These are phyloP conservation scores for Clonostachys rosea DNA, from an alignment of 2,329 filamentous ascomycete genomes.

Conservation along the genomic window DNA sequence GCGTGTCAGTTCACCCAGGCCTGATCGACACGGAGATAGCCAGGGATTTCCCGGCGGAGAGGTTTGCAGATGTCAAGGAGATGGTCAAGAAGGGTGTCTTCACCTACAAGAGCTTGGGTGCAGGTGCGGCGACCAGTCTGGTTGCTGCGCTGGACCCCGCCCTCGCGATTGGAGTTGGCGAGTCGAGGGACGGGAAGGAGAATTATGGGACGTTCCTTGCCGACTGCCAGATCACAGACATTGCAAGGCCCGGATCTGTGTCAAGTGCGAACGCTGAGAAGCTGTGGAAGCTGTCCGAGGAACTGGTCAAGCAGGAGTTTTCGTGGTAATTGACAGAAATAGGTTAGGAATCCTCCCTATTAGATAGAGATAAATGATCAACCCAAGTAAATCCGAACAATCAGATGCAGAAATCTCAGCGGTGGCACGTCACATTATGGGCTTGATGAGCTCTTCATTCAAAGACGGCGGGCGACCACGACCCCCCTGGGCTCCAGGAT, in stretches of 20 bases:
- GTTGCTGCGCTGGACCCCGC: constrained; percentile 22
- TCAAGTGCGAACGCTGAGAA: constrained; percentile 14
- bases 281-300: constrained; percentile 20
- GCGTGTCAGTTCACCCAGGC: constrained; percentile 22
- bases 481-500: no score
- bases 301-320: constrained; percentile 18
- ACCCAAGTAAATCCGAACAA: no score
- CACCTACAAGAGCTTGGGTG: constrained; percentile 16
- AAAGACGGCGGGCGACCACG: no score
- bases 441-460: no score
- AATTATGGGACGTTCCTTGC: constrained; percentile 15
- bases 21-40: constrained; percentile 22
- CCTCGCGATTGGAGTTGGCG: constrained; percentile 18
- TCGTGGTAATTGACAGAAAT: constrained; percentile 5
- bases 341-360: no score
- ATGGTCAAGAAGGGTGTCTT: constrained; percentile 6
- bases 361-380: no score
- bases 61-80: constrained; percentile 6
- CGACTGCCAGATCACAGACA: constrained; percentile 11
- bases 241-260: constrained; percentile 16
- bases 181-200: constrained; percentile 12
- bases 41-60: constrained; percentile 10
- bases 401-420: no score
- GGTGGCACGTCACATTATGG: no score
- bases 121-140: constrained; percentile 18